phyloP scores from a whole-genome alignment of 1,284 basidiomycete genomes.

The Tilletia setariae region DNA sequence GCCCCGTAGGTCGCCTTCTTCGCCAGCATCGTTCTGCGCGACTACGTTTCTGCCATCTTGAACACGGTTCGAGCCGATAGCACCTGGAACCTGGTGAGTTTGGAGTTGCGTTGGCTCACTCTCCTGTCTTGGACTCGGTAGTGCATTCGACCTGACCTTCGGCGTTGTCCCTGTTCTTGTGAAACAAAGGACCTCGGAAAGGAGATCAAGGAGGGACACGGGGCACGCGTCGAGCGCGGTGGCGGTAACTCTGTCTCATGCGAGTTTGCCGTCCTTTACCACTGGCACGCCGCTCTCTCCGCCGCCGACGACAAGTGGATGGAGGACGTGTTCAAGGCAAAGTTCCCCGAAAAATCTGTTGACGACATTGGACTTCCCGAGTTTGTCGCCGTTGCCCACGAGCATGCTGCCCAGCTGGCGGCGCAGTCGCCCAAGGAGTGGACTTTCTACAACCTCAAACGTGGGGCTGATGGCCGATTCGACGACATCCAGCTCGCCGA shows the following conservation, averaged over 20 bases:
- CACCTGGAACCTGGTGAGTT: conserved; percentile 32
- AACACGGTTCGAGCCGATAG: conserved; percentile 36
- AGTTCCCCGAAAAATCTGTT: conserved; percentile 31
- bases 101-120: too few relatives aligned
- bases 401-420: conserved; percentile 20
- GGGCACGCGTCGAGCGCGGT: conserved; percentile 31
- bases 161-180: conserved; percentile 23
- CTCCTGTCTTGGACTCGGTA: background rate
- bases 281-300: conserved; percentile 42
- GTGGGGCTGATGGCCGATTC: conserved; percentile 66
- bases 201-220: conserved; percentile 17
- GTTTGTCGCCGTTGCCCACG: conserved; percentile 60
- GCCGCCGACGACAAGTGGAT: conserved; percentile 44
- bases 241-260: conserved; percentile 37
- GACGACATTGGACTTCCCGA: conserved; percentile 62
- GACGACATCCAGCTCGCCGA: conserved; percentile 70
- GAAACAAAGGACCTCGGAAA: conserved; percentile 27
- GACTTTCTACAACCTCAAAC: conserved; percentile 63
- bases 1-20: conserved; percentile 22
- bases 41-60: conserved; percentile 46
- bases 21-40: conserved; percentile 26
- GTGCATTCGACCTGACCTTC: background rate
- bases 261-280: conserved; percentile 31
- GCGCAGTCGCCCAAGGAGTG: conserved; percentile 61
- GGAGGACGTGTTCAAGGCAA: conserved; percentile 28